Percentiles rank a stretch among this genome's conserved stretches.
These are phyloP conservation scores for Sporobolomyces roseus DNA, from an alignment of 768 basidiomycete genomes.

Conservation along the genomic window DNA sequence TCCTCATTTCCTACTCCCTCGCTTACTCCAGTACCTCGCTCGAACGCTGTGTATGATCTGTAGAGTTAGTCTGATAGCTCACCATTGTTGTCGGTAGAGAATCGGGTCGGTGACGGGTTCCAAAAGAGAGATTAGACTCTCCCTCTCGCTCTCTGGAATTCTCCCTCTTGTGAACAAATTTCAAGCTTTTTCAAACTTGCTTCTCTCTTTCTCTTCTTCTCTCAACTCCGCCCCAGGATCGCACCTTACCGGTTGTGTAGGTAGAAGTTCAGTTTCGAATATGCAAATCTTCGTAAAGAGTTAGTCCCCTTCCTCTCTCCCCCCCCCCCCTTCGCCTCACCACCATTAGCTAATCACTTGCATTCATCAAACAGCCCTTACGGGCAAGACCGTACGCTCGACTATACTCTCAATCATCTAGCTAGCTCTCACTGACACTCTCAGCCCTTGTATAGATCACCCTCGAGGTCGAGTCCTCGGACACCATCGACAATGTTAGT, in stretches of 20 bases:
- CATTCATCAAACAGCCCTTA: conserved; percentile 61
- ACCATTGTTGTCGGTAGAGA: conserved; percentile 18
- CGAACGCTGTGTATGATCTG: too few relatives aligned
- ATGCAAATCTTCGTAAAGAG: conserved; percentile 63
- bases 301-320: conserved; percentile 2
- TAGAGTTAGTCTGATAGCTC: neutral
- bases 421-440: too few relatives aligned
- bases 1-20: too few relatives aligned
- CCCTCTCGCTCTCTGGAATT: neutral
- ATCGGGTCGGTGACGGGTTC: too few relatives aligned
- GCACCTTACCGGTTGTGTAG: conserved; percentile 18
- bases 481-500: conserved; percentile 92
- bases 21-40: too few relatives aligned
- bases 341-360: conserved; percentile 1
- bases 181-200: neutral
- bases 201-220: neutral
- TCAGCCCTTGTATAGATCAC: conserved; percentile 57
- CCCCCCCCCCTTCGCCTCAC: conserved; percentile 62
- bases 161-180: neutral
- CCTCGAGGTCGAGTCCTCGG: conserved; percentile 84
- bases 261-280: neutral
- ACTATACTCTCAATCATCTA: neutral
- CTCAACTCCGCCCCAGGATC: conserved; percentile 7
- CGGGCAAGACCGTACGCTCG: conserved; percentile 82
- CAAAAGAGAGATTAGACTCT: too few relatives aligned